A percentile compares a stretch with the other conserved stretches of the same genome.
phyloP scores from a whole-genome alignment of 2,329 filamentous ascomycete genomes.

The Penicillium sp. region DNA sequence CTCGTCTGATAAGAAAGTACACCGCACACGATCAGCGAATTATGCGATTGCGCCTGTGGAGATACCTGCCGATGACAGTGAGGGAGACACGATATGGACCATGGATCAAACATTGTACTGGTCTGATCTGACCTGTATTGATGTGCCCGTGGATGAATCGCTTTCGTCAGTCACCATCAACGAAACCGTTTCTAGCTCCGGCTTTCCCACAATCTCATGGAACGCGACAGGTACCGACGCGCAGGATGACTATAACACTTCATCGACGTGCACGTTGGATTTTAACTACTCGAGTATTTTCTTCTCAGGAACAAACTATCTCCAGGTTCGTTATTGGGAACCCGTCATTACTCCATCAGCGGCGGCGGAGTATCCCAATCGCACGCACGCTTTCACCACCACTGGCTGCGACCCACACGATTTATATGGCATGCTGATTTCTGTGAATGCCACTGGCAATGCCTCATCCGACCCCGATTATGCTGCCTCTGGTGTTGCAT shows the following conservation, averaged over 20 bases:
- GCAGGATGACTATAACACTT: conserved; percentile 10
- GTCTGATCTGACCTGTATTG: conserved; percentile 26
- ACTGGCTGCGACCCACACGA: conserved; percentile 31
- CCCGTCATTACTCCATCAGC: conserved; percentile 21
- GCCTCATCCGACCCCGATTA: conserved; percentile 11
- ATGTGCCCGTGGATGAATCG: conserved; percentile 18
- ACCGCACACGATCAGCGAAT: conserved; percentile 26
- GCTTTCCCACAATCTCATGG: conserved; percentile 26
- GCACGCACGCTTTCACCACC: conserved; percentile 23
- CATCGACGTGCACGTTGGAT: conserved; percentile 23
- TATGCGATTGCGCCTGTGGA: conserved; percentile 35
- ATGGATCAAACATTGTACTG: conserved; percentile 36
- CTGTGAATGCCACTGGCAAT: conserved; percentile 26
- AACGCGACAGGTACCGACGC: conserved; percentile 27
- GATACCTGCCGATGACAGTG: conserved; percentile 22
- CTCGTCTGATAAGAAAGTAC: conserved; percentile 16
- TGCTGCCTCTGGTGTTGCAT: conserved; percentile 28
- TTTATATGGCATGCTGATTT: conserved; percentile 35
- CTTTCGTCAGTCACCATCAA: conserved; percentile 25
- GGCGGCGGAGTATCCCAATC: conserved; percentile 7
- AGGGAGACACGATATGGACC: conserved; percentile 30
- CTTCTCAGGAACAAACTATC: conserved; percentile 29
- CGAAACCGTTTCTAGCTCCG: conserved; percentile 2
- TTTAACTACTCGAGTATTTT: conserved; percentile 32
- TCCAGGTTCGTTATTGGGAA: conserved; percentile 38